Conservation (phyloP, 1,139 yeast species). For the Wickerhamiella infanticola region DNA sequence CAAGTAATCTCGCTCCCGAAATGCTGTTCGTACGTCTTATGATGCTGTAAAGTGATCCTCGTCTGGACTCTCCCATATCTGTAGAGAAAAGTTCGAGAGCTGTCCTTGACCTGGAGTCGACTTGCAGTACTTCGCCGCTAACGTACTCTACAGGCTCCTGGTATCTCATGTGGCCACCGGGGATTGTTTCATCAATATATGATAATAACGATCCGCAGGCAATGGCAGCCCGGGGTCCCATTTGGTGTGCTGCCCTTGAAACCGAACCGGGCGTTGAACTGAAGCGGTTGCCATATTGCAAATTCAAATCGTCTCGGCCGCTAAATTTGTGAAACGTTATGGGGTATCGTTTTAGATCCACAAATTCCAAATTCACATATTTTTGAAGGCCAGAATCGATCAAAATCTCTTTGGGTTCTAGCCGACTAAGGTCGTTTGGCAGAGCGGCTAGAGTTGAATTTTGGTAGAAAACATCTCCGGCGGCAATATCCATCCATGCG, state of each 20-base stretch:
- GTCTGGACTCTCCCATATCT: constrained; percentile 39
- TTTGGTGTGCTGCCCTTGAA: constrained; percentile 11
- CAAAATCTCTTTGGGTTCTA: constrained; percentile 53
- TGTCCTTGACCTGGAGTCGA: constrained; percentile 69
- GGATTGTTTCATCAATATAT: constrained; percentile 42
- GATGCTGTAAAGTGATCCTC: constrained; percentile 56
- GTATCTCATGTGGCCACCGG: constrained; percentile 34
- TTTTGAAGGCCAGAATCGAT: constrained; percentile 26
- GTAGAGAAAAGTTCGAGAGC: constrained; percentile 61
- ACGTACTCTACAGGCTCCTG: constrained; percentile 37
- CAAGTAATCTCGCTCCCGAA: constrained; percentile 63
- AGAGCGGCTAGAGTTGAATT: constrained; percentile 41
- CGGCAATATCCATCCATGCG: constrained; percentile 79
- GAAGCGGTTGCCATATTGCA: constrained; percentile 24
- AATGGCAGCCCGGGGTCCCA: constrained; percentile 33
- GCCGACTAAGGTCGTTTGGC: constrained; percentile 44
- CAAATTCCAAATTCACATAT: constrained; percentile 39
- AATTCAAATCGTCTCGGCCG: constrained; percentile 18
- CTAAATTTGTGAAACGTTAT: constrained; percentile 31
- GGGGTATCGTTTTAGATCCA: constrained; percentile 46
- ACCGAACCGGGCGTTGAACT: constrained; percentile 16
- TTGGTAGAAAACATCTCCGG: constrained; percentile 63
- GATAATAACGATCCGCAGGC: constrained; percentile 43
- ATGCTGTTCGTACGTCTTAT: constrained; percentile 62
- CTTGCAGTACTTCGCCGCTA: constrained; percentile 44